These are phyloP conservation scores for Xylaria hypoxylon DNA, from an alignment of 2,329 filamentous ascomycete genomes.

Conservation along the genomic window DNA sequence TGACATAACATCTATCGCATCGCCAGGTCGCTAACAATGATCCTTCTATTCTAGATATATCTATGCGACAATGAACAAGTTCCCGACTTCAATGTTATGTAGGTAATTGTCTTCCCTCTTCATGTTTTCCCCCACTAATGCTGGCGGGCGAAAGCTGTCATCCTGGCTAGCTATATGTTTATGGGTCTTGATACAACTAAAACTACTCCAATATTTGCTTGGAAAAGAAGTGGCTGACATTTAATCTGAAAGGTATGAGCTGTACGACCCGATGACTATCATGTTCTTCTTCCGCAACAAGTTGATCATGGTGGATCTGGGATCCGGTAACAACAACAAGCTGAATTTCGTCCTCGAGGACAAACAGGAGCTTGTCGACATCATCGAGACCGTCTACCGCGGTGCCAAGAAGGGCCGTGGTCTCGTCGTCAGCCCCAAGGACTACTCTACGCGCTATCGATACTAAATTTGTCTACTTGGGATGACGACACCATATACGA, in stretches of 20 bases:
- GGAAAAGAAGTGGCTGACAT: constrained; percentile 11
- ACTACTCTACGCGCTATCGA: constrained; percentile 55
- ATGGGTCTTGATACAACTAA: too few species aligned
- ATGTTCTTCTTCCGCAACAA: constrained; percentile 99
- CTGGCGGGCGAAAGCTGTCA: too few species aligned
- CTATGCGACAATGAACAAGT: constrained; percentile 93
- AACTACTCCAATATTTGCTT: too few species aligned
- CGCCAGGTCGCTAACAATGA: not conserved
- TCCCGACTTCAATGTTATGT: constrained; percentile 93
- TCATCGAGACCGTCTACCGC: constrained; percentile 96
- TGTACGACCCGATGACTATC: constrained; percentile 91
- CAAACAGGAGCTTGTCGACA: constrained; percentile 98
- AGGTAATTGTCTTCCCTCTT: not conserved
- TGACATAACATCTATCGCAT: not conserved
- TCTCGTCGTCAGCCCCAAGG: constrained; percentile 96
- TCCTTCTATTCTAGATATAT: constrained; percentile 70
- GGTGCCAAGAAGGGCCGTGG: constrained; percentile 98
- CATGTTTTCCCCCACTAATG: not conserved
- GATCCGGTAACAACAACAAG: constrained; percentile 99
- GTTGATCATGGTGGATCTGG: constrained; percentile 98
- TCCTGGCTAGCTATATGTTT: not conserved
- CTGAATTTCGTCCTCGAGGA: constrained; percentile 96
- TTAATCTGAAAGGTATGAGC: constrained; percentile 68
- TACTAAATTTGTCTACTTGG: constrained; percentile 43
- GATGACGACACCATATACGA: not conserved